Conservation (phyloP, 805 yeast genomes). For the Saccharomycopsis synnaedendra region DNA sequence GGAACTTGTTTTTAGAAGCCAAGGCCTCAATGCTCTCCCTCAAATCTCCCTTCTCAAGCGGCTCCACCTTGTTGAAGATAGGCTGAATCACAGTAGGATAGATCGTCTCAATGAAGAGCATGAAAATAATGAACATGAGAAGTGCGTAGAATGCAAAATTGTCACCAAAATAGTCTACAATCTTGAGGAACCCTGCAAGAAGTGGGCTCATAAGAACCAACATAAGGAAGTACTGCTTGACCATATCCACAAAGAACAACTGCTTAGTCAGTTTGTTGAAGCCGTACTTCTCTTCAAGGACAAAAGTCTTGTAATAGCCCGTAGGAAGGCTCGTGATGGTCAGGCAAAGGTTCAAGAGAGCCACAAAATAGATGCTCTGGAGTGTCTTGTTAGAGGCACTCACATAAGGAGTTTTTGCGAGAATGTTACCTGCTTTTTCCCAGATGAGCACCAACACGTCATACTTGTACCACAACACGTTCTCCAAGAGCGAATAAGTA, state of each 20-base stretch:
- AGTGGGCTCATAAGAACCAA: constrained; percentile 60
- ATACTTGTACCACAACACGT: constrained; percentile 43
- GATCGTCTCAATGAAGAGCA: constrained; percentile 61
- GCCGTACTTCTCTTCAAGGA: constrained; percentile 85
- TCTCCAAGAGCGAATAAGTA: constrained; percentile 40
- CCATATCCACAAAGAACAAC: constrained; percentile 61
- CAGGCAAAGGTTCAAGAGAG: too few relatives aligned
- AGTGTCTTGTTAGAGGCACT: too few relatives aligned
- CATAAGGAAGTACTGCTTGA: constrained; percentile 48
- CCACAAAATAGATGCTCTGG: too few relatives aligned
- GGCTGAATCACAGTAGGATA: constrained; percentile 87
- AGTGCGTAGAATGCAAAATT: constrained; percentile 74
- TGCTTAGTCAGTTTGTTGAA: constrained; percentile 75
- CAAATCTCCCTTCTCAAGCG: constrained; percentile 83
- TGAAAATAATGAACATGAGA: constrained; percentile 57
- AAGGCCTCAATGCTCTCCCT: constrained; percentile 69
- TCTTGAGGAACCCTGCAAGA: constrained; percentile 64
- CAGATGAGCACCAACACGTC: constrained; percentile 60
- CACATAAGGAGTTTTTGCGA: neutral
- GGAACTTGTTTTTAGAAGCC: constrained; percentile 70
- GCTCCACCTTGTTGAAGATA: constrained; percentile 80
- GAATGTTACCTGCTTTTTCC: constrained; percentile 31
- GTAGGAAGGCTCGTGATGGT: constrained; percentile 33
- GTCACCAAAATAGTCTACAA: constrained; percentile 71
- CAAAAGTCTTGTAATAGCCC: constrained; percentile 68